A percentile compares a stretch with the other conserved stretches of the same genome.
phyloP scores from a whole-genome alignment of 1,139 yeast species.

The Petasospora fabianii region DNA sequence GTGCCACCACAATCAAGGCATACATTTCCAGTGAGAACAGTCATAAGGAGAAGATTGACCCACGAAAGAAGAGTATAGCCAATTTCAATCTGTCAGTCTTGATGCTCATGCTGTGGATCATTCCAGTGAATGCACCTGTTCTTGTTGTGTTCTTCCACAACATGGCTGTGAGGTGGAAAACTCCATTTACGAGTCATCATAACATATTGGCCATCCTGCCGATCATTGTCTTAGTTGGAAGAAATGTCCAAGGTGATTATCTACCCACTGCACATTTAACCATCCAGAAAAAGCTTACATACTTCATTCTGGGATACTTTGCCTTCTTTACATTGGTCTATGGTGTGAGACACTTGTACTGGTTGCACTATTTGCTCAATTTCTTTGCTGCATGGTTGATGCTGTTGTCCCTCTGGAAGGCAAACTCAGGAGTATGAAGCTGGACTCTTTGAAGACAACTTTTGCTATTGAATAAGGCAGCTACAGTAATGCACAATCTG shows the following conservation, averaged over 20 bases:
- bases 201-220: slow-evolving; percentile 67
- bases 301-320: slow-evolving; percentile 39
- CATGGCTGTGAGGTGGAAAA: slow-evolving; percentile 63
- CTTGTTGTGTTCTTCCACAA: slow-evolving; percentile 69
- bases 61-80: slow-evolving; percentile 27
- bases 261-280: slow-evolving; percentile 26
- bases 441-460: background rate
- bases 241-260: slow-evolving; percentile 37
- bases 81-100: slow-evolving; percentile 55
- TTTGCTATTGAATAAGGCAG: too few species aligned
- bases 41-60: slow-evolving; percentile 15
- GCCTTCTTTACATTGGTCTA: slow-evolving; percentile 54
- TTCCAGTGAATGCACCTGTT: slow-evolving; percentile 68
- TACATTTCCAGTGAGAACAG: slow-evolving; percentile 15
- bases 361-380: slow-evolving; percentile 67
- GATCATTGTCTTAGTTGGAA: slow-evolving; percentile 47
- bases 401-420: slow-evolving; percentile 17
- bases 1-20: slow-evolving; percentile 40
- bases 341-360: slow-evolving; percentile 67
- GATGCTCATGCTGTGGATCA: slow-evolving; percentile 59
- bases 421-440: background rate
- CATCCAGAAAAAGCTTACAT: slow-evolving; percentile 30
- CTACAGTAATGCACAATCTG: too few species aligned
- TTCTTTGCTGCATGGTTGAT: slow-evolving; percentile 47
- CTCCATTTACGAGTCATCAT: slow-evolving; percentile 76